Conservation (phyloP, 495 filamentous ascomycete genomes). For the Lasiosphaeria ovina region DNA sequence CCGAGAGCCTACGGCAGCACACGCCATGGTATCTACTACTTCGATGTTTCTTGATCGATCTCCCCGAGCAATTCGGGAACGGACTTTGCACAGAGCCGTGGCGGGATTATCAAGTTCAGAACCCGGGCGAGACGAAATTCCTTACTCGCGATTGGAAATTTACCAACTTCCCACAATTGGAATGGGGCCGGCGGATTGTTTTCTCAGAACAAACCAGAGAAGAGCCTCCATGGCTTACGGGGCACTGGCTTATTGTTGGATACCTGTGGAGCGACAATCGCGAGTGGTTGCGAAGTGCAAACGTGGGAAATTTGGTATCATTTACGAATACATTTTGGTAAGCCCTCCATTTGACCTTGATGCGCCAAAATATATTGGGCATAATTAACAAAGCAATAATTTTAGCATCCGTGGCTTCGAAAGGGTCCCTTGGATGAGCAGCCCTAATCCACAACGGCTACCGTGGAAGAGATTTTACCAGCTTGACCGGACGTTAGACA, state of each 20-base stretch:
- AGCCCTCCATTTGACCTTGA: slow-evolving; percentile 1
- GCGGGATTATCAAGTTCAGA: slow-evolving; percentile 4
- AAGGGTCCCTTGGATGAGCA: slow-evolving; percentile 5
- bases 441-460: neutral
- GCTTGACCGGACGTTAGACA: slow-evolving; percentile 6
- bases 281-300: slow-evolving; percentile 8
- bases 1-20: slow-evolving; percentile 5
- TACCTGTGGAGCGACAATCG: slow-evolving; percentile 12
- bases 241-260: slow-evolving; percentile 12
- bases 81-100: slow-evolving; percentile 7
- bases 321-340: slow-evolving; percentile 11
- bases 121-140: slow-evolving; percentile 9
- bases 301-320: slow-evolving; percentile 9
- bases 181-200: slow-evolving; percentile 12
- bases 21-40: slow-evolving; percentile 11
- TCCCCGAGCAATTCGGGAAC: slow-evolving; percentile 12
- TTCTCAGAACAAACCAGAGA: slow-evolving; percentile 13
- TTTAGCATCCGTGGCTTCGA: slow-evolving; percentile 12
- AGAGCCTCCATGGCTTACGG: slow-evolving; percentile 8
- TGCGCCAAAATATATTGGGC: neutral
- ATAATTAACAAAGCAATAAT: slow-evolving; percentile 6
- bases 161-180: slow-evolving; percentile 6
- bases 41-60: slow-evolving; percentile 12
- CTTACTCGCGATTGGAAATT: slow-evolving; percentile 2
- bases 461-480: slow-evolving; percentile 7